Evolutionary conservation across 495 filamentous ascomycete species (phyloP), one percentile per base, ranked within the genome.

Genomic region (Cladorrhinum samala): DNA sequence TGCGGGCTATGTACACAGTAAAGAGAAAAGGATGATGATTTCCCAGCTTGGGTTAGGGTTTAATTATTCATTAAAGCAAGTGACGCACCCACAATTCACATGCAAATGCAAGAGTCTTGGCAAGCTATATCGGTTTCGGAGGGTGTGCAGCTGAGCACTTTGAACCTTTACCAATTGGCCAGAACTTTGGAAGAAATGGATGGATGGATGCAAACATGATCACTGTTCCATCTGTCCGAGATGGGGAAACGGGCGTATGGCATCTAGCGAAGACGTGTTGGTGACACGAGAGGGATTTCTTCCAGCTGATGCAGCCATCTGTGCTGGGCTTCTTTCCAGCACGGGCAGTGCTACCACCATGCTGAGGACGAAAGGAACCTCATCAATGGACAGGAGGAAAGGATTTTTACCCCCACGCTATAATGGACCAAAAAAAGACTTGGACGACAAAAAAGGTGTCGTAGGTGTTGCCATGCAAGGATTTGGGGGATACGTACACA

Each of bases 1-100:
- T n/a, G n/a, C n/a, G n/a, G n/a, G n/a, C n/a, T n/a, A n/a, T n/a
- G n/a, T n/a, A n/a, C n/a, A n/a, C n/a, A n/a, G n/a, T n/a, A n/a
- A n/a, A n/a, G n/a, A n/a, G 27, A 33, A 33, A 33, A 33, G 27
- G 27, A 33, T n/a, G n/a, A n/a, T n/a, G n/a, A n/a, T n/a, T n/a
- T n/a, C n/a, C n/a, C n/a, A n/a, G n/a, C 16, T 43, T 17, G 42
- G 42, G 20, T 25, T 45, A 45, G 42, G 42, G 42, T 21, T 45
- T n/a, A n/a, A n/a, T n/a, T n/a, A n/a, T n/a, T n/a, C n/a, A n/a
- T n/a, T n/a, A 33, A 11, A 33, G 42, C 42, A 41, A 41, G 17
- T 45, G 42, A 45, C 42, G 42, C 42, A 45, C 21, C 21, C 23
- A 19, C 9, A 45, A 21, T 20, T 11, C 20, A 17, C 17, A 45